Evolutionary conservation across 2,329 filamentous ascomycete genomes (phyloP).

Genomic region (Neophaeococcomyces mojaviensis): DNA sequence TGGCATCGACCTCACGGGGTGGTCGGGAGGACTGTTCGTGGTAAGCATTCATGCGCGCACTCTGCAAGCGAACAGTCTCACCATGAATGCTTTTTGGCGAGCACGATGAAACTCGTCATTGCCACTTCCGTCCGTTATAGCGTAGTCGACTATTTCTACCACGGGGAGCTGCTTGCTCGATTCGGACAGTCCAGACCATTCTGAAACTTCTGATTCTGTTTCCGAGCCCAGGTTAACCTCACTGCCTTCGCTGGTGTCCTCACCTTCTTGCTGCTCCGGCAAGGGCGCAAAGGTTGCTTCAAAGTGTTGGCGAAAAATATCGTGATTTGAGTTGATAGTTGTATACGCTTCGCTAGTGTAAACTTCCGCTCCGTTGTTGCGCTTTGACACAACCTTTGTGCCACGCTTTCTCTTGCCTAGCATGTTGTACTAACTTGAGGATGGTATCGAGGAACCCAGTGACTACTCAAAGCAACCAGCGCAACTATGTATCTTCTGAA

Average conservation of each 20-base stretch:
- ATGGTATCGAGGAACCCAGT: background rate
- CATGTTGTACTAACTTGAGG: constrained; percentile 22
- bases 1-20: constrained; percentile 11
- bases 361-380: constrained; percentile 13
- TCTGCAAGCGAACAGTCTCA: constrained; percentile 26
- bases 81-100: constrained; percentile 75
- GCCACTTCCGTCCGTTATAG: constrained; percentile 32
- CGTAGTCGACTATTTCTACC: constrained; percentile 58
- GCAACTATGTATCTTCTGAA: background rate
- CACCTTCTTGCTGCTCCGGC: constrained; percentile 24
- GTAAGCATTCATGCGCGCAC: background rate
- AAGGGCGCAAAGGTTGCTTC: constrained; percentile 81
- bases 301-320: constrained; percentile 75
- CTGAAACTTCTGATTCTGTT: constrained; percentile 32
- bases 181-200: constrained; percentile 59
- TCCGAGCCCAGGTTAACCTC: constrained; percentile 25
- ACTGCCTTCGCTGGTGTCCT: constrained; percentile 13
- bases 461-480: background rate
- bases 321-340: constrained; percentile 28
- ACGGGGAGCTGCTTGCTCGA: constrained; percentile 26
- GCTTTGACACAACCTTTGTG: constrained; percentile 26
- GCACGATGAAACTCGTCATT: constrained; percentile 52
- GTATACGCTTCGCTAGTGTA: constrained; percentile 16
- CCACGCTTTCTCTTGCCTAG: constrained; percentile 45
- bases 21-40: constrained; percentile 12